Conservation (phyloP, 2,329 filamentous ascomycete species). For the Cytospora leucostoma region DNA sequence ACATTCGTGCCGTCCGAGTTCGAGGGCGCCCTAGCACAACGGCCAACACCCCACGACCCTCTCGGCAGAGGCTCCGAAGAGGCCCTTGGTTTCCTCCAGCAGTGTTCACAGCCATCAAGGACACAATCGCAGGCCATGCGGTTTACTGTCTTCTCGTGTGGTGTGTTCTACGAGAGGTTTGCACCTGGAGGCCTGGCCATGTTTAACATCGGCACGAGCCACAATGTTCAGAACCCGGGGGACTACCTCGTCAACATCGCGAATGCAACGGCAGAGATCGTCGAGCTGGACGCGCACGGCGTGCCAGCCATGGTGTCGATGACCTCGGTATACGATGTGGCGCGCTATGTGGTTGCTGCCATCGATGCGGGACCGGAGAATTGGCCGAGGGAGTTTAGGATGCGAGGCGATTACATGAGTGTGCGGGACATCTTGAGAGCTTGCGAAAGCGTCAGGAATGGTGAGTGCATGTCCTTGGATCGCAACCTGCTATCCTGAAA, state of each 20-base stretch:
- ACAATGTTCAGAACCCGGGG: constrained; percentile 57
- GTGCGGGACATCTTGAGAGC: constrained; percentile 59
- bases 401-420: constrained; percentile 67
- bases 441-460: constrained; percentile 51
- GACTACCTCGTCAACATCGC: constrained; percentile 67
- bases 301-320: constrained; percentile 60
- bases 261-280: constrained; percentile 59
- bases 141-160: constrained; percentile 72
- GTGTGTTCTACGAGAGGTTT: constrained; percentile 75
- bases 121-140: constrained; percentile 50
- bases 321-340: constrained; percentile 71
- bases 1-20: constrained; percentile 77
- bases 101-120: constrained; percentile 47
- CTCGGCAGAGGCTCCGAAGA: constrained; percentile 61
- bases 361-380: constrained; percentile 59
- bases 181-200: constrained; percentile 64
- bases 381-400: constrained; percentile 70
- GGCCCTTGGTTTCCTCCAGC: constrained; percentile 58
- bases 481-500: constrained; percentile 20
- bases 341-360: constrained; percentile 69
- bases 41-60: constrained; percentile 54
- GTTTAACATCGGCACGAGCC: constrained; percentile 59
- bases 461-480: constrained; percentile 37
- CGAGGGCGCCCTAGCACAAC: constrained; percentile 61
- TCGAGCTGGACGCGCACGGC: constrained; percentile 54